phyloP scores from a whole-genome alignment of 1,139 yeast species.

The Hansenula lynferdii region DNA sequence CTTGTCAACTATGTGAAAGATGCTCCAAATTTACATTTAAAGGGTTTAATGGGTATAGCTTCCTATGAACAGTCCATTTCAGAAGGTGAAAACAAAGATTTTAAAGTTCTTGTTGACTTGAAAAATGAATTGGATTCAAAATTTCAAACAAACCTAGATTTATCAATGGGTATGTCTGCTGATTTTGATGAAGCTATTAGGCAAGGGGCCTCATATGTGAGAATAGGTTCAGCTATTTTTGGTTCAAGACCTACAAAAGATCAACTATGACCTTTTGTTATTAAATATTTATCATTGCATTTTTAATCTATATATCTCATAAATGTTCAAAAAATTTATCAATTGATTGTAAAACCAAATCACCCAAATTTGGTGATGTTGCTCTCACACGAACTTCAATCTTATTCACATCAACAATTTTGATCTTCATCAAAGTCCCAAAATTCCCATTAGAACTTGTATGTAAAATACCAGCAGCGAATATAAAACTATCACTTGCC shows the following conservation, averaged over 20 bases:
- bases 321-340: constrained; percentile 13
- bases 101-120: constrained; percentile 47
- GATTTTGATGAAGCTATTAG: constrained; percentile 83
- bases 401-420: constrained; percentile 26
- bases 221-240: constrained; percentile 90
- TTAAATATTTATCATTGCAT: background rate
- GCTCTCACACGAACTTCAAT: constrained; percentile 24
- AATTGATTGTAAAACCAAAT: constrained; percentile 11
- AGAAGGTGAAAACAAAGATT: constrained; percentile 64
- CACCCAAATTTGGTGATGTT: constrained; percentile 17
- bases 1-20: constrained; percentile 50
- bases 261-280: no score
- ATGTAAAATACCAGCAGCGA: constrained; percentile 66
- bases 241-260: constrained; percentile 62
- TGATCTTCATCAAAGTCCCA: constrained; percentile 30
- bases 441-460: constrained; percentile 32
- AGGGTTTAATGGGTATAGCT: constrained; percentile 95
- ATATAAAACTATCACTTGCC: constrained; percentile 34
- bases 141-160: constrained; percentile 44
- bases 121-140: constrained; percentile 43
- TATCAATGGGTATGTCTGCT: constrained; percentile 97
- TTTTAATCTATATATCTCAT: no score
- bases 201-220: constrained; percentile 84
- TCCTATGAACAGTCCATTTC: constrained; percentile 60
- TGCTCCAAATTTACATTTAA: constrained; percentile 53